Evolutionary conservation across 2,329 filamentous ascomycete species (phyloP), one percentile per base, ranked within the genome.

Genomic region (Graphium sp.): DNA sequence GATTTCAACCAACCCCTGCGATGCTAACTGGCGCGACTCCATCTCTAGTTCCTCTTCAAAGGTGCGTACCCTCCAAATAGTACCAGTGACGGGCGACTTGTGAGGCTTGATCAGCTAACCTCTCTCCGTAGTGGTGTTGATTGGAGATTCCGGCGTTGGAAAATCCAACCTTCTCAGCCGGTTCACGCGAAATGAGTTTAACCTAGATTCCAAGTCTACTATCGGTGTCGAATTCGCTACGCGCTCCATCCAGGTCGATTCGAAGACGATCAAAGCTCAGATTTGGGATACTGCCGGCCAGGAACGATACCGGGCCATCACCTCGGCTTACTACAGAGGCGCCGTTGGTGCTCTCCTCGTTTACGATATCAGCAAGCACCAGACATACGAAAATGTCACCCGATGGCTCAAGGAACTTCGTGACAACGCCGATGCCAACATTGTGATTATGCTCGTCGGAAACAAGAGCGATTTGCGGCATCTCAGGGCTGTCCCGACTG

Each of bases 391-490:
- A 61, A 95, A 95, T 53, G 89, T 98, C 47, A 94, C 84, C 41
- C 73, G 91, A 60, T 98, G 89, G 89, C 62, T 98, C 63, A 98
- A 95, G 65, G 89, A 98, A 66, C 68, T 98, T 49, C 75, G 89
- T 46, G 89, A 94, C 51, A 85, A 98, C 57, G 89, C 89, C 44
- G 89, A 98, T 54, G 85, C 84, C 46, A 95, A 95, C 62, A 94
- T 95, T 47, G 85, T 98, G 46, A 98, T 98, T 53, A 98, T 98
- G 89, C 66, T 98, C 47, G 89, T 95, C 32, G 89, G 89, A 56
- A 98, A 98, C 74, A 98, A 98, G 79, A 95, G 85, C 57, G 89
- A 98, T 92, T 79, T 95, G 77, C 81, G 85, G 58, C 89, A 98
- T 60, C 67, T 98, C 49, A 74, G 89, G 53, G 89, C 89, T 40